A percentile compares a stretch with the other conserved stretches of the same genome.
phyloP scores from a whole-genome alignment of 257 asterid species.

The Jaltomata sinuosa region DNA sequence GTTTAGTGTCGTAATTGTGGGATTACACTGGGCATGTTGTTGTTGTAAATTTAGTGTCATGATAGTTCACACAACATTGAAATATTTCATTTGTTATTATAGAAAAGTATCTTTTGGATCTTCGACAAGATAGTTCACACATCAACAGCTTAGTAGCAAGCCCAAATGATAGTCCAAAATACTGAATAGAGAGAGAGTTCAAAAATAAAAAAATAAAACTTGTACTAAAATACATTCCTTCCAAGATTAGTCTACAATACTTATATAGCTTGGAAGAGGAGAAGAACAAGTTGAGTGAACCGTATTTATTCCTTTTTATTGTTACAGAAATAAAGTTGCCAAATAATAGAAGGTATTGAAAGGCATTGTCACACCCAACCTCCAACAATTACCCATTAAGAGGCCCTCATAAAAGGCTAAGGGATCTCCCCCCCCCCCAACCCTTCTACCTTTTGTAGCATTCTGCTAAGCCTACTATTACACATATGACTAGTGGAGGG shows the following conservation, averaged over 20 bases:
- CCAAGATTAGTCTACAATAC: too few species aligned
- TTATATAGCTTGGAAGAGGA: too few species aligned
- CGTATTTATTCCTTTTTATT: neutral
- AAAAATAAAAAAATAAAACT: too few species aligned
- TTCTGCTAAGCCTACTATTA: neutral
- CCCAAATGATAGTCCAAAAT: neutral
- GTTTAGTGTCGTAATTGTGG: too few species aligned
- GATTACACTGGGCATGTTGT: too few species aligned
- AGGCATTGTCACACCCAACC: neutral
- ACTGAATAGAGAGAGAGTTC: neutral
- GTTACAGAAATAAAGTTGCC: neutral
- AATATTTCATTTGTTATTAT: neutral
- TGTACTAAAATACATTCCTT: too few species aligned
- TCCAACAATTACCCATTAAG: too few species aligned
- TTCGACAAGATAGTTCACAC: neutral
- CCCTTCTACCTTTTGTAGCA: neutral
- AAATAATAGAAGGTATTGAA: neutral
- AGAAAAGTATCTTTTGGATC: too few species aligned
- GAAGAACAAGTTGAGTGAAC: neutral
- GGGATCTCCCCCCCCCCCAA: neutral
- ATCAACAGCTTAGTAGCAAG: neutral
- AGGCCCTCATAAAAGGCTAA: too few species aligned
- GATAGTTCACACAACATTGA: neutral
- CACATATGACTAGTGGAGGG: neutral
- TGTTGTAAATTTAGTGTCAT: too few species aligned